phyloP scores from a whole-genome alignment of 2,329 filamentous ascomycete genomes.

The Aspergillus sp. region DNA sequence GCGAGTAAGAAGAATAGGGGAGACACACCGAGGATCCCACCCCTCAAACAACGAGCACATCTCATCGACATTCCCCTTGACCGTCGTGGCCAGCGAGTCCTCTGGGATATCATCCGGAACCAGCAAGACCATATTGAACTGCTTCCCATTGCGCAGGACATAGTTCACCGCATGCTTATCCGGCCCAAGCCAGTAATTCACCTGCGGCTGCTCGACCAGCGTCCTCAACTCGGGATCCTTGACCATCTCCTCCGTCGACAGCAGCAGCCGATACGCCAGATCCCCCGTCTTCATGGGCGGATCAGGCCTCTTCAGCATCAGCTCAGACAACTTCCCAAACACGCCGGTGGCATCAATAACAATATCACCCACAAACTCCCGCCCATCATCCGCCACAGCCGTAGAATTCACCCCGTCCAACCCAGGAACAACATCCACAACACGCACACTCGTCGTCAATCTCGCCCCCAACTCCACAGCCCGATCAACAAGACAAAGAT shows the following conservation, averaged over 20 bases:
- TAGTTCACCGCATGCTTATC: constrained; percentile 58
- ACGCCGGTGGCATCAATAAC: constrained; percentile 30
- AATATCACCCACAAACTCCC: constrained; percentile 24
- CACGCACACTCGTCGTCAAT: constrained; percentile 47
- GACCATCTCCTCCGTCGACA: constrained; percentile 50
- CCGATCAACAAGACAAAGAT: constrained; percentile 48
- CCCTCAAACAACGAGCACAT: constrained; percentile 55
- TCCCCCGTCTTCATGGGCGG: constrained; percentile 55
- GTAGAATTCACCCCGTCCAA: constrained; percentile 35
- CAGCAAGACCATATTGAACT: constrained; percentile 56
- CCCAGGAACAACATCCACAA: constrained; percentile 42
- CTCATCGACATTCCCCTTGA: constrained; percentile 53
- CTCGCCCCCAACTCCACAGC: constrained; percentile 50
- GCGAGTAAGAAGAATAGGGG: too few relatives aligned
- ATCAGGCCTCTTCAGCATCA: constrained; percentile 46
- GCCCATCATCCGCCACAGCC: constrained; percentile 31
- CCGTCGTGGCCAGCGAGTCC: constrained; percentile 43
- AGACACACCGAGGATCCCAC: constrained; percentile 53
- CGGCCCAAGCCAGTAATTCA: constrained; percentile 58
- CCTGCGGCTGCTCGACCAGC: constrained; percentile 49
- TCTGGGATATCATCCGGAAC: constrained; percentile 58
- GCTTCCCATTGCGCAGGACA: constrained; percentile 54
- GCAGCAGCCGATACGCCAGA: constrained; percentile 53
- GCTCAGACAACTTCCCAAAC: constrained; percentile 40
- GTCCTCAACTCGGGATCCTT: constrained; percentile 48